These are phyloP conservation scores for Ceratobasidium sp. DNA, from an alignment of 1,284 basidiomycete species.

Conservation along the genomic window DNA sequence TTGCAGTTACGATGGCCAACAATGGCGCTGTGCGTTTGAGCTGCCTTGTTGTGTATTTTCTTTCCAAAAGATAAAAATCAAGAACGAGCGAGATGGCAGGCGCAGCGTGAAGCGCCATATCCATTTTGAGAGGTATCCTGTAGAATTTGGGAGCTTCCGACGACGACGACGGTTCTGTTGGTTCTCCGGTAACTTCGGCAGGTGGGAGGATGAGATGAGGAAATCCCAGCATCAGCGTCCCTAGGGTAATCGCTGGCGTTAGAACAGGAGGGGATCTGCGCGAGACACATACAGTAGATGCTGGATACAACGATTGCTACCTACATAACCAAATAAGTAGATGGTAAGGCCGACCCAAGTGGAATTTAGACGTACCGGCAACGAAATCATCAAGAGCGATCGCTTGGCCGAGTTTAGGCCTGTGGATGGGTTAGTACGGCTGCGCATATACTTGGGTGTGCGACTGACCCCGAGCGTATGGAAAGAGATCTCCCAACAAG, in stretches of 20 bases:
- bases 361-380: constrained; percentile 59
- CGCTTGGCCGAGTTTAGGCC: constrained; percentile 61
- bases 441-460: neutral
- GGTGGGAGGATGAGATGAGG: constrained; percentile 62
- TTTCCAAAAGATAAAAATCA: constrained; percentile 76
- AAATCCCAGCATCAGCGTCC: constrained; percentile 62
- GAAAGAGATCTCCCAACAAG: constrained; percentile 60
- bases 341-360: neutral
- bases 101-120: constrained; percentile 70
- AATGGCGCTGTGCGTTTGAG: constrained; percentile 57
- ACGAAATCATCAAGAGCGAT: constrained; percentile 62
- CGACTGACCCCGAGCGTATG: constrained; percentile 55
- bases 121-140: constrained; percentile 66
- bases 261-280: neutral
- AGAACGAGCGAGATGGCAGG: constrained; percentile 67
- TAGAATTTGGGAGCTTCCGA: constrained; percentile 52
- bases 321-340: constrained; percentile 49
- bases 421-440: constrained; percentile 44
- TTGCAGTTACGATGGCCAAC: constrained; percentile 55
- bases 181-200: constrained; percentile 46
- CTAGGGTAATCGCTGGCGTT: neutral
- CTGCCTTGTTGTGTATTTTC: constrained; percentile 60
- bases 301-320: constrained; percentile 69
- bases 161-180: constrained; percentile 53
- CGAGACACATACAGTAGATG: constrained; percentile 62